phyloP scores from a whole-genome alignment of 202 grass and related monocot genomes.

The Digitaria exilis region DNA sequence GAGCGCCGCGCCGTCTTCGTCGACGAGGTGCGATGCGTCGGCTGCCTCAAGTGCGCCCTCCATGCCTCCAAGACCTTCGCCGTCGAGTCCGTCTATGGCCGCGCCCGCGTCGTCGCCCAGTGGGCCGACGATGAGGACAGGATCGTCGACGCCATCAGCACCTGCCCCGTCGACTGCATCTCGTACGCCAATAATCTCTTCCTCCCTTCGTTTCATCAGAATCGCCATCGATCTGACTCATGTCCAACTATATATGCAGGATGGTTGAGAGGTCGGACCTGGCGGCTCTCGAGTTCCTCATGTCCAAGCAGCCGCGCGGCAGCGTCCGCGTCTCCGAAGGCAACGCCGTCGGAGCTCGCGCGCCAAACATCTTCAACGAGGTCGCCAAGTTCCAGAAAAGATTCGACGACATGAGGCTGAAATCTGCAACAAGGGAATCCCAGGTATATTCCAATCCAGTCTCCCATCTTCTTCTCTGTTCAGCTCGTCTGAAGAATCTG shows the following conservation, averaged over 20 bases:
- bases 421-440: slow-evolving; percentile 54
- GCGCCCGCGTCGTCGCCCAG: slow-evolving; percentile 82
- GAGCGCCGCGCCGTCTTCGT: slow-evolving; percentile 87
- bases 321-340: slow-evolving; percentile 75
- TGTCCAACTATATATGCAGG: no score
- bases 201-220: no score
- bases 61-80: slow-evolving; percentile 76
- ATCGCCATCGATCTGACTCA: not conserved
- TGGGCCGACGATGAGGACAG: slow-evolving; percentile 91
- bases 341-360: slow-evolving; percentile 65
- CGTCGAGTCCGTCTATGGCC: slow-evolving; percentile 78
- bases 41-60: slow-evolving; percentile 94
- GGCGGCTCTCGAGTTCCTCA: slow-evolving; percentile 80
- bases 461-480: not conserved
- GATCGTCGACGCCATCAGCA: slow-evolving; percentile 77
- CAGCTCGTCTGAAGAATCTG: slow-evolving; percentile 1
- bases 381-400: slow-evolving; percentile 76
- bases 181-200: slow-evolving; percentile 34
- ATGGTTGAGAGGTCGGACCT: slow-evolving; percentile 81
- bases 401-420: slow-evolving; percentile 68
- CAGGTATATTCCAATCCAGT: slow-evolving; percentile 41
- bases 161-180: slow-evolving; percentile 94
- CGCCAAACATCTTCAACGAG: slow-evolving; percentile 73
- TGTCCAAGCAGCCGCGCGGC: slow-evolving; percentile 91
- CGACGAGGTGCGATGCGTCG: slow-evolving; percentile 84